Evolutionary conservation across 495 filamentous ascomycete genomes (phyloP), one percentile per base, ranked within the genome.

Genomic region (Podospora comata): DNA sequence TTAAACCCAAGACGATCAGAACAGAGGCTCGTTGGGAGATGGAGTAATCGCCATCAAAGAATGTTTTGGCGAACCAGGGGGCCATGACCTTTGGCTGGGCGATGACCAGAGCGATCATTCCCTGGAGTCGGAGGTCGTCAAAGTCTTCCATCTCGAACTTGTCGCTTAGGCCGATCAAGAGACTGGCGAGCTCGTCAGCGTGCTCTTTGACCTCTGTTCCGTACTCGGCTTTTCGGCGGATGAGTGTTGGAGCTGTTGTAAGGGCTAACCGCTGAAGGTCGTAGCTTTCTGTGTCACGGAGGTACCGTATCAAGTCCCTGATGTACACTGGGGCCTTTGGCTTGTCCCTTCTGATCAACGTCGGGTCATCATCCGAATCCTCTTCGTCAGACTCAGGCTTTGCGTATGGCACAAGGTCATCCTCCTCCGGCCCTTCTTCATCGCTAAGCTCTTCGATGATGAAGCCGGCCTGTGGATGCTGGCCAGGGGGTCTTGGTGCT

Each of bases 321-420:
- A 97, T 91, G 68, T 99, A 99, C 3, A 97, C 93, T 28, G 94
- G 96, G 13, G 94, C 87, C 57, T 86, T 90, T 54, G 91, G 90
- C 70, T 93, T 97, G 75, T 92, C 86, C 53, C 94, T 86, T 63
- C 89, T 87, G 55, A 98, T 83, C 44, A 96, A 79, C 0, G 92
- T 96, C 16, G 96, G 88, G 74, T 99, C 96, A 28, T 97, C 94
- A 65, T 96, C 93, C 0, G 90, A 91, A 77, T 98, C 96, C 67
- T 93, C 91, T 2, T 86, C 83, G 72, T 99, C 96, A n/a, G 91
- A 94, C 75, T 96, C 95, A 0, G 94, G 93, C 74, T 97, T 97
- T 32, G 85, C 88, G 74, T 97, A 98, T 4, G 92, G 89, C 13
- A 87, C 82, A 0, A 98, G 80, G 67, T 92, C 92, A 11, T 92